Conservation (phyloP, 345 rosid genomes). For the Gossypium stocksii region DNA sequence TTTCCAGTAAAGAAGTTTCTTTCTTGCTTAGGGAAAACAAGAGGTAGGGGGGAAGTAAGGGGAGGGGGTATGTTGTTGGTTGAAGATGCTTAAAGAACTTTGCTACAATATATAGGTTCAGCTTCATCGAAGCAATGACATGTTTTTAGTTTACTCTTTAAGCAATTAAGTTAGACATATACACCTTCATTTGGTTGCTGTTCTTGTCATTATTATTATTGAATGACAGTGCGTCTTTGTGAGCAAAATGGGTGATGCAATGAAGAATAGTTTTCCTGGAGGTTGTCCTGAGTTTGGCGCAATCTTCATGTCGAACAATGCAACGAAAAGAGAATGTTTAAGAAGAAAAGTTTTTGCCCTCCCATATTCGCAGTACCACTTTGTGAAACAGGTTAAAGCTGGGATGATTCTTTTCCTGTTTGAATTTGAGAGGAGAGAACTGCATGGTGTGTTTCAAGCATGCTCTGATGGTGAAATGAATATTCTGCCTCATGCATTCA, state of each 20-base stretch:
- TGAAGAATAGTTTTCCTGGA: constrained; percentile 28
- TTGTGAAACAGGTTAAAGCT: constrained; percentile 57
- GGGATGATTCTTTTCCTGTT: constrained; percentile 74
- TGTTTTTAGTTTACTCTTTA: not conserved
- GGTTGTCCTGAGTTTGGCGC: constrained; percentile 52
- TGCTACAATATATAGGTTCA: not conserved
- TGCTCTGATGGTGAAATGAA: constrained; percentile 49
- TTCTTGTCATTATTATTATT: constrained; percentile 24
- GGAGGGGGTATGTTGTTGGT: not conserved
- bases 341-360: constrained; percentile 50
- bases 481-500: constrained; percentile 53
- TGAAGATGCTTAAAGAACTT: not conserved
- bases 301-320: constrained; percentile 58
- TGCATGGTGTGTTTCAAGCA: constrained; percentile 69
- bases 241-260: constrained; percentile 24
- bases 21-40: not conserved
- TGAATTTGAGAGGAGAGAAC: constrained; percentile 55
- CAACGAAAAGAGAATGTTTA: constrained; percentile 47
- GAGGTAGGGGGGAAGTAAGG: not conserved
- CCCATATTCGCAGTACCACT: constrained; percentile 34
- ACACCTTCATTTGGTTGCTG: constrained; percentile 1
- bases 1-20: not conserved
- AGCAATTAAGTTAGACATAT: not conserved
- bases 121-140: not conserved
- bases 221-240: constrained; percentile 27